These are phyloP conservation scores for Phytophthora kernoviae DNA, from an alignment of 352 stramenopile genomes.

Conservation along the genomic window DNA sequence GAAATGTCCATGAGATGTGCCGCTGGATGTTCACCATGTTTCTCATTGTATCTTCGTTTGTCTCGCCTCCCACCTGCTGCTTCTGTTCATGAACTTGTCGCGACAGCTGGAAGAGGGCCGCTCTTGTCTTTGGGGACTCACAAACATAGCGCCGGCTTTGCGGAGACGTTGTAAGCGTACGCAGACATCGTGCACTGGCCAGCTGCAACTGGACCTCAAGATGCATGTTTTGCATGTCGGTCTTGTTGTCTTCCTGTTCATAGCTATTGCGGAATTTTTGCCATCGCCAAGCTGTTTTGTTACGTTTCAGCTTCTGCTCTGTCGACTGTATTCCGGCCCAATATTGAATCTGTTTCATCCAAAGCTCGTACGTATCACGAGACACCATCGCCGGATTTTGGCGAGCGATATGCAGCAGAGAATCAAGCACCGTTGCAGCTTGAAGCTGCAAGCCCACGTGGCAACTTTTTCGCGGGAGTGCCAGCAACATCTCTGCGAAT, in stretches of 20 bases:
- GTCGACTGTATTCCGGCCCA: constrained; percentile 34
- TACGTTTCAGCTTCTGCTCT: constrained; percentile 2
- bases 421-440: constrained; percentile 50
- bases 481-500: constrained; percentile 44
- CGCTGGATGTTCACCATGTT: constrained; percentile 31
- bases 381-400: constrained; percentile 38
- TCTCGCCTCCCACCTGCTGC: background rate
- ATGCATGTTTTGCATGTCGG: constrained; percentile 3
- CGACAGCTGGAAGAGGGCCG: constrained; percentile 56
- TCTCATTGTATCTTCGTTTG: constrained; percentile 21
- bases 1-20: constrained; percentile 51
- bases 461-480: constrained; percentile 39
- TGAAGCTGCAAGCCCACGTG: constrained; percentile 38
- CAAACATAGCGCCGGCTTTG: constrained; percentile 50
- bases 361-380: constrained; percentile 57
- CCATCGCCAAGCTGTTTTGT: constrained; percentile 21
- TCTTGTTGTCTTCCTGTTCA: constrained; percentile 7
- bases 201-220: constrained; percentile 40
- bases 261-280: constrained; percentile 12
- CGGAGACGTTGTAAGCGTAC: constrained; percentile 57
- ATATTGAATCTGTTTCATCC: constrained; percentile 63
- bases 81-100: constrained; percentile 53
- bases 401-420: constrained; percentile 50
- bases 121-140: constrained; percentile 54
- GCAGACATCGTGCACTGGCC: constrained; percentile 50